A percentile compares a stretch with the other conserved stretches of the same genome.
phyloP scores from a whole-genome alignment of 768 basidiomycete genomes.

The Tylopilus sp. region DNA sequence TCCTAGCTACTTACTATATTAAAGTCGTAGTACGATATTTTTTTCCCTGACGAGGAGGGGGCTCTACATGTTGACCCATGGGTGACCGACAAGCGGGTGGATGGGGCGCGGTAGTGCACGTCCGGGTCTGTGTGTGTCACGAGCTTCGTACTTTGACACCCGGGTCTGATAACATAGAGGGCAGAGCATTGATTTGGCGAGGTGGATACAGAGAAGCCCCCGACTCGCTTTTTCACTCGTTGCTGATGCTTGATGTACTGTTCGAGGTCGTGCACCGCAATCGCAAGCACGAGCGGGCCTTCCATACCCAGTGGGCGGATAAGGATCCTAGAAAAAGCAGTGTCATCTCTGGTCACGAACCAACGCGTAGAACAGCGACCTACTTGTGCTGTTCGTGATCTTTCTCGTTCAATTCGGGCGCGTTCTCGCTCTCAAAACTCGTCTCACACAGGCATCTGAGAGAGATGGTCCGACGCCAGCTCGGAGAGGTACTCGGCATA shows the following conservation, averaged over 20 bases:
- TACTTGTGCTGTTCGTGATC: slow-evolving; percentile 86
- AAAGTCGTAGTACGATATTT: too few species aligned
- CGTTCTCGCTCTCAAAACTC: slow-evolving; percentile 99
- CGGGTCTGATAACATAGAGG: slow-evolving; percentile 67
- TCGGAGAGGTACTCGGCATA: slow-evolving; percentile 96
- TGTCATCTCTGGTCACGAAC: background rate
- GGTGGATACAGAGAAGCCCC: background rate
- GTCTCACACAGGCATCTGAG: slow-evolving; percentile 95
- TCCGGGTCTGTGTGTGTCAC: slow-evolving; percentile 88
- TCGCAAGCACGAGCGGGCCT: slow-evolving; percentile 80
- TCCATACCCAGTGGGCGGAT: slow-evolving; percentile 63
- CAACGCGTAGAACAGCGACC: background rate
- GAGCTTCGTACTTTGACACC: slow-evolving; percentile 82
- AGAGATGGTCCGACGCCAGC: slow-evolving; percentile 81
- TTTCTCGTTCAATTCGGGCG: slow-evolving; percentile 77
- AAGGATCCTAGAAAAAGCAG: slow-evolving; percentile 52
- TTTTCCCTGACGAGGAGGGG: too few species aligned
- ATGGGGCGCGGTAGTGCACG: slow-evolving; percentile 93
- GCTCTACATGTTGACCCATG: slow-evolving; percentile 54
- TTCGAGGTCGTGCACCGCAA: slow-evolving; percentile 90
- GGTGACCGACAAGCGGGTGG: slow-evolving; percentile 88
- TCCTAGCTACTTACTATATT: too few species aligned
- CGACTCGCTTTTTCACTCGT: slow-evolving; percentile 81
- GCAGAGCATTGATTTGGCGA: background rate
- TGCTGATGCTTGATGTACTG: slow-evolving; percentile 93